phyloP scores from a whole-genome alignment of 2,329 filamentous ascomycete genomes.

The Trichoderma endophyticum region DNA sequence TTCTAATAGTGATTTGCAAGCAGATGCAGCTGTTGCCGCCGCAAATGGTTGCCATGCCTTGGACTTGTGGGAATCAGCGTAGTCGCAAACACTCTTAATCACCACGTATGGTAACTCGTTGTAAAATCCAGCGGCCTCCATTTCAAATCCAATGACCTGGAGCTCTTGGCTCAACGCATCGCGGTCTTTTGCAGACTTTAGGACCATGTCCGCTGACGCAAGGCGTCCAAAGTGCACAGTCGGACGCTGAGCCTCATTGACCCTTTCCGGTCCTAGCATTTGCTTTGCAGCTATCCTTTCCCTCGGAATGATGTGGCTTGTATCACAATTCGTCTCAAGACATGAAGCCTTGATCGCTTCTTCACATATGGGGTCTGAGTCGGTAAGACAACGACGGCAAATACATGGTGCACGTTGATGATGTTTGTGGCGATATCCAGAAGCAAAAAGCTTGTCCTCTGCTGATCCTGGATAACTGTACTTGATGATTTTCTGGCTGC shows the following conservation, averaged over 20 bases:
- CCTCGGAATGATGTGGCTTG: slow-evolving; percentile 29
- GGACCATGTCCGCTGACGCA: slow-evolving; percentile 39
- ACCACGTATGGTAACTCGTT: slow-evolving; percentile 33
- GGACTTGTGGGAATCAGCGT: slow-evolving; percentile 40
- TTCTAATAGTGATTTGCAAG: slow-evolving; percentile 14
- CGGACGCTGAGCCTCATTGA: slow-evolving; percentile 22
- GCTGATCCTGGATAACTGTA: slow-evolving; percentile 28
- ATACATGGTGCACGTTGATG: slow-evolving; percentile 12
- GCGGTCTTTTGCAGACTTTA: slow-evolving; percentile 35
- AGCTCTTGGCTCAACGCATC: slow-evolving; percentile 32
- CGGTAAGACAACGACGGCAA: slow-evolving; percentile 15
- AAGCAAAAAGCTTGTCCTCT: slow-evolving; percentile 30
- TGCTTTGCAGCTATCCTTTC: slow-evolving; percentile 25
- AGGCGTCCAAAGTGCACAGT: slow-evolving; percentile 37
- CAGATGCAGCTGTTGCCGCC: slow-evolving; percentile 32
- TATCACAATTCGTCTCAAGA: slow-evolving; percentile 17
- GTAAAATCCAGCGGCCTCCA: slow-evolving; percentile 34
- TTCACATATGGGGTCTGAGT: slow-evolving; percentile 16
- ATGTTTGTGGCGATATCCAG: slow-evolving; percentile 35
- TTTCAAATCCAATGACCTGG: slow-evolving; percentile 33
- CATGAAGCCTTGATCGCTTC: slow-evolving; percentile 15
- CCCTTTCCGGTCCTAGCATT: neutral
- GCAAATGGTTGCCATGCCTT: slow-evolving; percentile 38
- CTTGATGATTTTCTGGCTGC: neutral
- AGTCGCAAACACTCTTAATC: slow-evolving; percentile 39